Percentiles rank a stretch among this genome's conserved stretches.
phyloP scores from a whole-genome alignment of 352 stramenopile species.

The Globisporangium radiosum region DNA sequence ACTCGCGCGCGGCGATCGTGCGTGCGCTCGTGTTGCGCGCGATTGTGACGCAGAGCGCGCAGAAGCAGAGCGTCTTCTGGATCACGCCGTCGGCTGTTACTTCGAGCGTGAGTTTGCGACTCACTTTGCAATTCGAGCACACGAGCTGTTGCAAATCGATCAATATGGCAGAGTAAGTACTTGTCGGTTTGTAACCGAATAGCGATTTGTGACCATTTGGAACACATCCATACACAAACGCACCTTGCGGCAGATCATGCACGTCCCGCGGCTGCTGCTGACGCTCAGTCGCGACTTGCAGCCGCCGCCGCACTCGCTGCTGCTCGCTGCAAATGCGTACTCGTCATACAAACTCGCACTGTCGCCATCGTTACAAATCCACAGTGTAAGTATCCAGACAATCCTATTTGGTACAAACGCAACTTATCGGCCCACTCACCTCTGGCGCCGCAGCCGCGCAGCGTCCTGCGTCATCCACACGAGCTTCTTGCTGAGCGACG shows the following conservation, averaged over 20 bases:
- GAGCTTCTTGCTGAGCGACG: constrained; percentile 34
- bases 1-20: constrained; percentile 24
- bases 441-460: constrained; percentile 16
- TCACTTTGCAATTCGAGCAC: constrained; percentile 31
- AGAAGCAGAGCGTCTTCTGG: constrained; percentile 28
- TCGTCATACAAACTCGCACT: not conserved
- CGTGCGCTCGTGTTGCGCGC: constrained; percentile 24
- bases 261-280: constrained; percentile 19
- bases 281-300: constrained; percentile 27
- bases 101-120: constrained; percentile 29
- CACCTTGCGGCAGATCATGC: constrained; percentile 34
- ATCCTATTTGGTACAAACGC: not conserved
- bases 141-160: constrained; percentile 15
- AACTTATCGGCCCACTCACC: not conserved
- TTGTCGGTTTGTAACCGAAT: not conserved
- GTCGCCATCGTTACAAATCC: not conserved
- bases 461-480: constrained; percentile 40
- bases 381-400: not conserved
- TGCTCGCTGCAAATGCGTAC: not conserved
- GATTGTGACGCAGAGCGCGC: constrained; percentile 28
- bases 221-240: not conserved
- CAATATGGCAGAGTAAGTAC: not conserved
- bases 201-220: not conserved
- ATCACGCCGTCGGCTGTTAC: constrained; percentile 16
- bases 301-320: constrained; percentile 25